Conservation (phyloP, 495 filamentous ascomycete species). For the Cercophora newfieldiana region DNA sequence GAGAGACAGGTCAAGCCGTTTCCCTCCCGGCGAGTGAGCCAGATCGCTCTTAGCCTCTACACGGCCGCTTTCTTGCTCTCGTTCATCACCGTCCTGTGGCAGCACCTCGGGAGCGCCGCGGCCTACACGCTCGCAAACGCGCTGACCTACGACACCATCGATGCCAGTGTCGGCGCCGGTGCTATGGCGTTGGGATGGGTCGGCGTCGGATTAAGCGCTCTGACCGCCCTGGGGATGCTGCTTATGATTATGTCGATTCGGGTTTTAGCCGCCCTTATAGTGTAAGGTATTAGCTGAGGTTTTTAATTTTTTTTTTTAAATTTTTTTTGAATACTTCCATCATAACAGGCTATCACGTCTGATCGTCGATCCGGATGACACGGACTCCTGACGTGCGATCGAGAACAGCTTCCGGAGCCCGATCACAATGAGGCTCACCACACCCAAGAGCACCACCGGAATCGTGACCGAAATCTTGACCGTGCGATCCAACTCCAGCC, state of each 20-base stretch:
- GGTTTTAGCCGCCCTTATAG: neutral
- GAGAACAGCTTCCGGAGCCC: neutral
- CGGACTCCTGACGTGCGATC: neutral
- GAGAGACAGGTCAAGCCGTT: neutral
- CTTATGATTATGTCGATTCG: neutral
- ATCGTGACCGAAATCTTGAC: neutral
- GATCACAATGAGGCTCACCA: neutral
- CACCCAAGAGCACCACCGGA: neutral
- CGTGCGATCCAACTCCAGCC: neutral
- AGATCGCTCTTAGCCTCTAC: neutral
- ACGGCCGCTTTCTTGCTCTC: constrained; percentile 5
- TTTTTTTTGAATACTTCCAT: neutral
- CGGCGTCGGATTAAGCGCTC: neutral
- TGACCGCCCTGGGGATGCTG: neutral
- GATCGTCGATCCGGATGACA: neutral
- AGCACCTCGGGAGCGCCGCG: neutral
- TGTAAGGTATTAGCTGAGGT: no score
- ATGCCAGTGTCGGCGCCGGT: neutral
- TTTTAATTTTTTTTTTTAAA: no score
- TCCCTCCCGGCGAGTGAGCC: neutral
- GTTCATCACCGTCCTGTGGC: neutral
- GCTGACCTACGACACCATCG: neutral
- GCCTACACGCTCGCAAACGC: neutral
- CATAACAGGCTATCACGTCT: no score
- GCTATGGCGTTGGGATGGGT: neutral